A percentile compares a stretch with the other conserved stretches of the same genome.
Evolutionary conservation across 139 green algal genomes (phyloP).

Genomic region (Diplosphaera chodatii): DNA sequence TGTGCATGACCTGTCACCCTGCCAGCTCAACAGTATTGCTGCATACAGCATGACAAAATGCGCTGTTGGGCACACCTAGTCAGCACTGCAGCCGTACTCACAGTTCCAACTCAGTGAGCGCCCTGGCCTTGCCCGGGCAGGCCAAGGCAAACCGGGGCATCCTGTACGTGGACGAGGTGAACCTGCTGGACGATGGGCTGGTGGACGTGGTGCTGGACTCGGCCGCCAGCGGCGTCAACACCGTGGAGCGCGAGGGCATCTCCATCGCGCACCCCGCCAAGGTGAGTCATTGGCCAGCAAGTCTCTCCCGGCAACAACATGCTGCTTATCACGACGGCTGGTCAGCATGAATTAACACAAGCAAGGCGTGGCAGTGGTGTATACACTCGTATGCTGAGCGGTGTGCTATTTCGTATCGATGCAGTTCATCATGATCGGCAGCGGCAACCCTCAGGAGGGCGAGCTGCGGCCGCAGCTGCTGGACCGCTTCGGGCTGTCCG

Average conservation of each 20-base stretch:
- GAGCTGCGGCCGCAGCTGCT: conserved; percentile 94
- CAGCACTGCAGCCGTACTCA: no score
- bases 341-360: no score
- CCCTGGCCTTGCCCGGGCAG: conserved; percentile 55
- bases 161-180: conserved; percentile 87
- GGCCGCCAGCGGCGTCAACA: conserved; percentile 79
- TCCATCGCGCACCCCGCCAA: conserved; percentile 83
- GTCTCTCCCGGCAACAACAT: no score
- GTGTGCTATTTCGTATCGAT: no score
- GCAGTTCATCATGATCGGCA: conserved; percentile 90
- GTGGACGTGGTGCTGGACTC: conserved; percentile 83
- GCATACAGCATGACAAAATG: no score
- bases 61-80: no score
- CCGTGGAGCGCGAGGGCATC: conserved; percentile 93
- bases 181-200: conserved; percentile 77
- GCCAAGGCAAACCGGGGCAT: conserved; percentile 85
- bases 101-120: no score
- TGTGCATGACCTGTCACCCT: conserved; percentile 8
- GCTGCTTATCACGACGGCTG: no score
- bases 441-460: conserved; percentile 76
- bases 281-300: neutral
- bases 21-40: no score
- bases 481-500: conserved; percentile 86
- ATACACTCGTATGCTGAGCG: no score
- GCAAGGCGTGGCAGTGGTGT: no score